Conservation (phyloP, 495 filamentous ascomycete species). For the Podospora comata region DNA sequence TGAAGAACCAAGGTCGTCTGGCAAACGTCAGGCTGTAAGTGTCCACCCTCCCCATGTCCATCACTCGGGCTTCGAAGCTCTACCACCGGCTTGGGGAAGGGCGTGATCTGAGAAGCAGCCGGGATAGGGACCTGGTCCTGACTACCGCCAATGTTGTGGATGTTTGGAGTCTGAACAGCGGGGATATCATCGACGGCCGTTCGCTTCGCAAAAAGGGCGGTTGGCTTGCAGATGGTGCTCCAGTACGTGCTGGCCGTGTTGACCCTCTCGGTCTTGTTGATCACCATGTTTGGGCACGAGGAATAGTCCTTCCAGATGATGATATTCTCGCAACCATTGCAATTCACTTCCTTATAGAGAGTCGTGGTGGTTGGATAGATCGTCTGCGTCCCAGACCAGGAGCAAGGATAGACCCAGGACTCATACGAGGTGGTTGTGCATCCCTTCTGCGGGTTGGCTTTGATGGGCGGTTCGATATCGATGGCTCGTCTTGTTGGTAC, state of each 20-base stretch:
- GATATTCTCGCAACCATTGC: constrained; percentile 32
- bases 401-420: constrained; percentile 19
- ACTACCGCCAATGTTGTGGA: background rate
- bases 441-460: constrained; percentile 10
- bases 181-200: background rate
- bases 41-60: background rate
- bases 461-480: background rate
- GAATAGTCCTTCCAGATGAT: constrained; percentile 16
- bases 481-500: constrained; percentile 5
- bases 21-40: constrained; percentile 16
- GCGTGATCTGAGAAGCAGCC: constrained; percentile 1
- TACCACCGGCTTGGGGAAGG: background rate
- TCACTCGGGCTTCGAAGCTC: background rate
- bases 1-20: constrained; percentile 29
- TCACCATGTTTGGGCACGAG: constrained; percentile 30
- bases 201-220: background rate
- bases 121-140: background rate
- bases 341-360: constrained; percentile 26
- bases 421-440: constrained; percentile 32
- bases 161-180: background rate
- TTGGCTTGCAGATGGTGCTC: constrained; percentile 28
- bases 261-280: constrained; percentile 19
- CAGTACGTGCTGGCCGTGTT: constrained; percentile 28
- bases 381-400: constrained; percentile 31
- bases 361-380: constrained; percentile 32